These are phyloP conservation scores for Dipodascus albidus DNA, from an alignment of 805 yeast genomes.

Conservation along the genomic window DNA sequence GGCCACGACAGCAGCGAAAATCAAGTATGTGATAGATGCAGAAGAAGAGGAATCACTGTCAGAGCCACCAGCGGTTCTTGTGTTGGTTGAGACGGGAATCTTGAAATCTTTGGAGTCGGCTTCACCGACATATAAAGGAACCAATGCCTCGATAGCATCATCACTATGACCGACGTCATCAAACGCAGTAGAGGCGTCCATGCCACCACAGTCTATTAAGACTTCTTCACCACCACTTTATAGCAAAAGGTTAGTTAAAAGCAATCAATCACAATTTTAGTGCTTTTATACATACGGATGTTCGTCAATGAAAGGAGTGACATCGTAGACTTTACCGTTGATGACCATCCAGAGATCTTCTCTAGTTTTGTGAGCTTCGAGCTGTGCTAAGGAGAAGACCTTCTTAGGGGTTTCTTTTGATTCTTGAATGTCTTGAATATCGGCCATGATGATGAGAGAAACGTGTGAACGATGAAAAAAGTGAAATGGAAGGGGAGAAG, in stretches of 20 bases:
- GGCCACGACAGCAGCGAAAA: slow-evolving; percentile 23
- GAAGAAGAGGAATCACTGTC: slow-evolving; percentile 13
- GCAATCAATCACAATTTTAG: neutral
- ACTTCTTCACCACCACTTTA: slow-evolving; percentile 69
- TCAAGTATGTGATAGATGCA: slow-evolving; percentile 15
- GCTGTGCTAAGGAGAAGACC: slow-evolving; percentile 30
- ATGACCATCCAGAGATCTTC: slow-evolving; percentile 65
- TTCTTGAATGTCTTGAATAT: neutral
- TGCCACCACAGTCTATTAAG: slow-evolving; percentile 66
- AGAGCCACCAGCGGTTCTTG: slow-evolving; percentile 5
- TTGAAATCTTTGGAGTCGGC: slow-evolving; percentile 41
- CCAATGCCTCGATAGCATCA: slow-evolving; percentile 75
- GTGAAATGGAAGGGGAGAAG: neutral
- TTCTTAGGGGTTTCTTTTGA: slow-evolving; percentile 8
- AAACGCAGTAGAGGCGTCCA: slow-evolving; percentile 60
- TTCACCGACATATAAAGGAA: slow-evolving; percentile 61
- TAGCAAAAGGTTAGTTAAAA: neutral
- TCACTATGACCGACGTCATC: slow-evolving; percentile 97
- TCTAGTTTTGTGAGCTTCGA: slow-evolving; percentile 32
- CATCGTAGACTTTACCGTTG: slow-evolving; percentile 57
- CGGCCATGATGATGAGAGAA: neutral
- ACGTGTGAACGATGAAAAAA: neutral
- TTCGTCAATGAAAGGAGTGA: slow-evolving; percentile 40
- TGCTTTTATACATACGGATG: slow-evolving; percentile 38
- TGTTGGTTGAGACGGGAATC: neutral